Evolutionary conservation across 2,329 filamentous ascomycete genomes (phyloP).

Genomic region (Aspergillus hortae): DNA sequence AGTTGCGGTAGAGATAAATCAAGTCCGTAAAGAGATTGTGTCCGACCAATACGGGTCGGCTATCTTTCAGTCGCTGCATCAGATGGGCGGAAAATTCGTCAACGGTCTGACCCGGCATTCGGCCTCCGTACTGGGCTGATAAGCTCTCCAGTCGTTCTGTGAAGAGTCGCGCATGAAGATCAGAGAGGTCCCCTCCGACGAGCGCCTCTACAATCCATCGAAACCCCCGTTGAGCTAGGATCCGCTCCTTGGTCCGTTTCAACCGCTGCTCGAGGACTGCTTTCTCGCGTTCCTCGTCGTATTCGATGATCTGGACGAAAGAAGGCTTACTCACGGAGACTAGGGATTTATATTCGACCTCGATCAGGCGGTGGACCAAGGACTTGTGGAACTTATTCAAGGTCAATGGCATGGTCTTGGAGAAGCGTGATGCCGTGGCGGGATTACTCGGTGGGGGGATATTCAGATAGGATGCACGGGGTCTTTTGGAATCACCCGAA

Average conservation of each 20-base stretch:
- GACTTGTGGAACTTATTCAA: constrained; percentile 61
- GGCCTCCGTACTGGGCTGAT: not conserved
- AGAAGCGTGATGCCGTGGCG: constrained; percentile 12
- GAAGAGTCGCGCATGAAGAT: constrained; percentile 33
- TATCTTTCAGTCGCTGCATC: constrained; percentile 42
- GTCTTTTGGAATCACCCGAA: constrained; percentile 19
- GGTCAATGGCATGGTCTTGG: constrained; percentile 18
- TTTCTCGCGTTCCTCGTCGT: constrained; percentile 35
- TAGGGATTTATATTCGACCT: constrained; percentile 52
- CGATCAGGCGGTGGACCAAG: constrained; percentile 64
- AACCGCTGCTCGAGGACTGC: constrained; percentile 25
- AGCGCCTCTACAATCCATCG: constrained; percentile 48
- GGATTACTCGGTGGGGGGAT: constrained; percentile 33
- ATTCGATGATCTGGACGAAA: constrained; percentile 41
- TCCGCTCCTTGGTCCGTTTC: constrained; percentile 22
- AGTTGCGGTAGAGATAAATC: constrained; percentile 59
- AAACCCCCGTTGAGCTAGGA: constrained; percentile 40
- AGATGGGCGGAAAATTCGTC: constrained; percentile 29
- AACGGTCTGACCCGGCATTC: constrained; percentile 16
- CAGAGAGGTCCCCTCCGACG: constrained; percentile 38
- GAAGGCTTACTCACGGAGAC: constrained; percentile 34
- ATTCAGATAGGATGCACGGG: constrained; percentile 40
- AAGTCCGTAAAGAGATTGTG: constrained; percentile 63
- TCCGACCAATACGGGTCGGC: constrained; percentile 53
- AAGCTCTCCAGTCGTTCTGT: constrained; percentile 17